Evolutionary conservation across 2,329 filamentous ascomycete species (phyloP).

Genomic region (Ilyonectria destructans): DNA sequence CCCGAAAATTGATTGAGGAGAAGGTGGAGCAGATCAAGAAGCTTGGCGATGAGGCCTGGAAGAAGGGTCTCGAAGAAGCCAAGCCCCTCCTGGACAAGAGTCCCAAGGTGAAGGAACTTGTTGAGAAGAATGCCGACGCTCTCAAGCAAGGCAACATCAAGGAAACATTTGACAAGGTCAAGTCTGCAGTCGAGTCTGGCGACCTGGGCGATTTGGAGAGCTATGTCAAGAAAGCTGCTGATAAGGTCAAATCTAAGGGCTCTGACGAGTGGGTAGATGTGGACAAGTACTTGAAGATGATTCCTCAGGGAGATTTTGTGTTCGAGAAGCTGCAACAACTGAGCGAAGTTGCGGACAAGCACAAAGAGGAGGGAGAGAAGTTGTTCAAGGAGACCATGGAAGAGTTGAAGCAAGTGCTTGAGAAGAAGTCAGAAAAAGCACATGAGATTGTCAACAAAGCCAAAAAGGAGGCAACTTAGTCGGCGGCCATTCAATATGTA

Average conservation of each 20-base stretch:
- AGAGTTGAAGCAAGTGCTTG: conserved; percentile 76
- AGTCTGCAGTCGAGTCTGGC: conserved; percentile 74
- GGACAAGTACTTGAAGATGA: conserved; percentile 76
- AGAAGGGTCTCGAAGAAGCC: conserved; percentile 79
- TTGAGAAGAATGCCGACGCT: conserved; percentile 79
- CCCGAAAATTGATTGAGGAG: conserved; percentile 77
- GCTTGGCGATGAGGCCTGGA: conserved; percentile 81
- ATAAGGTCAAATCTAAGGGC: conserved; percentile 64
- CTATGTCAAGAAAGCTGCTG: conserved; percentile 53
- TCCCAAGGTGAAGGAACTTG: conserved; percentile 80
- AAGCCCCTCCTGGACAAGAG: conserved; percentile 84
- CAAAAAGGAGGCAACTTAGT: conserved; percentile 59
- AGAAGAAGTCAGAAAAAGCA: conserved; percentile 71
- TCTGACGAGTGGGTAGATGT: conserved; percentile 64
- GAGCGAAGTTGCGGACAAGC: conserved; percentile 76
- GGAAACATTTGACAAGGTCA: conserved; percentile 76
- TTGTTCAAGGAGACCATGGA: conserved; percentile 79
- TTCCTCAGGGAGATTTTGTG: conserved; percentile 77
- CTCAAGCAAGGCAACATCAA: conserved; percentile 78
- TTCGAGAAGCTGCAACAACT: conserved; percentile 77
- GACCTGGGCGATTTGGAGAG: conserved; percentile 64
- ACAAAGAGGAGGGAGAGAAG: conserved; percentile 79
- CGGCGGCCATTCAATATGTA: background rate
- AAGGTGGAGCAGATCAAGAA: conserved; percentile 78
- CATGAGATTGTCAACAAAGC: conserved; percentile 73